Evolutionary conservation across 371 early-diverging fungal genomes (phyloP).

Genomic region (Encephalitozoon romaleae): DNA sequence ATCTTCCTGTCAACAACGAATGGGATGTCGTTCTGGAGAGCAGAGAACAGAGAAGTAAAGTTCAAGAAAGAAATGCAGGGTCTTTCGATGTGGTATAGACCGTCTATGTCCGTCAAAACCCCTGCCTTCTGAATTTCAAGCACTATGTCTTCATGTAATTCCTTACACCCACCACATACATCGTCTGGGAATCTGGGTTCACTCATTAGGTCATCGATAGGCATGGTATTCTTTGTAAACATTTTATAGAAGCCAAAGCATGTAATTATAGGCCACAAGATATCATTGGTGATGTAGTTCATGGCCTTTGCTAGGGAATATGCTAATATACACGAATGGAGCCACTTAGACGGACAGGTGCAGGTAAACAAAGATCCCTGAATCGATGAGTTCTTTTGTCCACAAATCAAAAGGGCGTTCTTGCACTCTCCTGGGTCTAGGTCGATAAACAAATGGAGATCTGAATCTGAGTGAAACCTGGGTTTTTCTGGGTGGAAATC

Average conservation of each 20-base stretch:
- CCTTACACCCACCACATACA: background rate
- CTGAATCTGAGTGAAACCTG: background rate
- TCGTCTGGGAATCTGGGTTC: background rate
- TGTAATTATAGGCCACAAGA: background rate
- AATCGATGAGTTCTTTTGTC: background rate
- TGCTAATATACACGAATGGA: background rate
- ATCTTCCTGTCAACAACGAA: slow-evolving; percentile 13
- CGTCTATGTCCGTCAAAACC: background rate
- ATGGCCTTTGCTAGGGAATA: background rate
- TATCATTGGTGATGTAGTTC: background rate
- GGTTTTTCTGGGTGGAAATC: background rate
- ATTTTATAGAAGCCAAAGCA: background rate
- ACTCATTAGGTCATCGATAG: background rate
- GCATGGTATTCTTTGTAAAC: background rate
- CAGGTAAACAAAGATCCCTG: background rate
- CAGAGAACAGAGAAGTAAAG: background rate
- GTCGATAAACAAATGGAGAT: background rate
- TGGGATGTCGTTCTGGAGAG: slow-evolving; percentile 1
- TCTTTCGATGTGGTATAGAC: background rate
- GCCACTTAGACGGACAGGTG: background rate
- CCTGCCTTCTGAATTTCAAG: slow-evolving; percentile 4
- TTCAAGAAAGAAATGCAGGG: slow-evolving; percentile 2
- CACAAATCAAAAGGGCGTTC: background rate
- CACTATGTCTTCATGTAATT: background rate
- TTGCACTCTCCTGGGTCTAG: background rate